A percentile compares a stretch with the other conserved stretches of the same genome.
phyloP scores from a whole-genome alignment of 1,139 yeast genomes.

The Blastobotrys malaysiensis region DNA sequence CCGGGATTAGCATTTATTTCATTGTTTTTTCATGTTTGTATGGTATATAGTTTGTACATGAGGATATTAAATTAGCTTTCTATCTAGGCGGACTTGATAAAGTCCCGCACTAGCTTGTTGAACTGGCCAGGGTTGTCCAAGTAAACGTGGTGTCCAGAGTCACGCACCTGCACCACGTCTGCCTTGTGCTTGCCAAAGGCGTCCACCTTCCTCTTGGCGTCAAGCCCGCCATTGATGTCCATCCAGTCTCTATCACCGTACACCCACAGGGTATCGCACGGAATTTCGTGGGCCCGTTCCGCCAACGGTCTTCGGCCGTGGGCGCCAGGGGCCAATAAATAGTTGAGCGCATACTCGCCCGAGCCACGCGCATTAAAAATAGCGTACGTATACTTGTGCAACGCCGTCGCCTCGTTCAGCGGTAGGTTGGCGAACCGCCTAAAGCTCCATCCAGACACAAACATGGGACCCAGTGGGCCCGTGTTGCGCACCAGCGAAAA shows the following conservation, averaged over 20 bases:
- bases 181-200: conserved; percentile 17
- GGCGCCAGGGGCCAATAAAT: conserved; percentile 66
- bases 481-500: conserved; percentile 36
- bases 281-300: conserved; percentile 48
- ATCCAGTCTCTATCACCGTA: conserved; percentile 87
- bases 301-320: conserved; percentile 71
- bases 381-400: conserved; percentile 56
- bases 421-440: conserved; percentile 36
- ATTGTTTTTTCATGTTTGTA: neutral
- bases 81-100: conserved; percentile 18
- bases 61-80: neutral
- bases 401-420: conserved; percentile 24
- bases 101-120: conserved; percentile 44
- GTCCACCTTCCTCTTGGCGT: conserved; percentile 37
- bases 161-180: conserved; percentile 42
- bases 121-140: conserved; percentile 67
- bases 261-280: conserved; percentile 42
- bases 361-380: conserved; percentile 56
- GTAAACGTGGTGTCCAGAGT: conserved; percentile 76
- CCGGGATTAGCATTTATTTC: neutral
- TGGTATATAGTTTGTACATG: neutral
- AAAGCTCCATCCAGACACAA: conserved; percentile 39
- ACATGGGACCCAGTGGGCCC: conserved; percentile 39
- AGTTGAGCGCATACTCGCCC: conserved; percentile 61
- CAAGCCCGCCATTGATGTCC: conserved; percentile 68